Conservation (phyloP, 805 yeast genomes). For the Naumovozyma baii region DNA sequence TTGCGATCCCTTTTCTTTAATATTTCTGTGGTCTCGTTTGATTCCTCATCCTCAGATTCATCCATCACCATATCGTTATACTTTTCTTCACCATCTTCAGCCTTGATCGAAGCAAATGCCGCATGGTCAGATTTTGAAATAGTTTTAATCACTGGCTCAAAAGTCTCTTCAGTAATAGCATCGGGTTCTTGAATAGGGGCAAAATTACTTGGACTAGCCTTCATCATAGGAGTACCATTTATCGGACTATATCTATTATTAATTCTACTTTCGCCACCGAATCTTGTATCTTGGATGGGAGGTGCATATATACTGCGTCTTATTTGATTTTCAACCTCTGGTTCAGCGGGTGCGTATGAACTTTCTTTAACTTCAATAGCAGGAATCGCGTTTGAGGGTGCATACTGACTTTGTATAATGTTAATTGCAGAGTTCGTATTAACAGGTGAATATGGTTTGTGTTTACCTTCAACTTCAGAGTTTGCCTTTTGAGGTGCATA, state of each 20-base stretch:
- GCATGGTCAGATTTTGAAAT: constrained; percentile 13
- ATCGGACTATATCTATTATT: not conserved
- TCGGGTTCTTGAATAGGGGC: constrained; percentile 19
- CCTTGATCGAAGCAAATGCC: constrained; percentile 12
- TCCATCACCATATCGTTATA: constrained; percentile 39
- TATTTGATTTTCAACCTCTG: too few relatives aligned
- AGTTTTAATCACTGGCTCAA: constrained; percentile 26
- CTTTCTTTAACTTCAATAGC: too few relatives aligned
- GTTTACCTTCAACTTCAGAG: too few relatives aligned
- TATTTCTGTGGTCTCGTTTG: constrained; percentile 13
- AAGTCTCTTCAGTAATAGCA: constrained; percentile 11
- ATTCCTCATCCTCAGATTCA: constrained; percentile 34
- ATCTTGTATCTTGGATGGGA: too few relatives aligned
- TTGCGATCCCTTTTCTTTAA: constrained; percentile 20
- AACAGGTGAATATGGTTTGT: too few relatives aligned
- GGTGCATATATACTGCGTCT: too few relatives aligned
- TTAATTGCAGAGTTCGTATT: too few relatives aligned
- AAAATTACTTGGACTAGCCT: constrained; percentile 3
- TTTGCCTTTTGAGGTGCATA: too few relatives aligned
- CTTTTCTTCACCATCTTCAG: constrained; percentile 30
- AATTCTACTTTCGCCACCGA: too few relatives aligned
- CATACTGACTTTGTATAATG: too few relatives aligned
- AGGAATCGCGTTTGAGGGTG: too few relatives aligned
- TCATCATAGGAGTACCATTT: not conserved
- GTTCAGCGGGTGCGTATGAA: too few relatives aligned